A percentile compares a stretch with the other conserved stretches of the same genome.
Conservation (phyloP, 1,284 basidiomycete species). For the Lentinula novae-zelandiae region DNA sequence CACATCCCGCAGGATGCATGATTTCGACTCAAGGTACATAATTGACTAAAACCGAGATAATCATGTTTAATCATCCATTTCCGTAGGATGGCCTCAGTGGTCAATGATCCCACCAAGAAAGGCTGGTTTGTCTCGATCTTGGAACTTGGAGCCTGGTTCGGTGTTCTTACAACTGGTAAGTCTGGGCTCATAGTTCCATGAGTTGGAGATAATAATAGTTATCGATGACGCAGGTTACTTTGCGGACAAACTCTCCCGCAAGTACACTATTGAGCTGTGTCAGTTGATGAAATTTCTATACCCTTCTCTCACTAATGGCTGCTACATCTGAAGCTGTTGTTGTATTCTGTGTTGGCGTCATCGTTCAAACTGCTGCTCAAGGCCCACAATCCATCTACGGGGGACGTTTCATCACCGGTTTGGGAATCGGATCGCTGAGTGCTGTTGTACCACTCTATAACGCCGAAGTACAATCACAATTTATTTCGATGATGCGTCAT, state of each 20-base stretch:
- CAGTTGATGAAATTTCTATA: constrained; percentile 13
- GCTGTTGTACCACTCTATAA: constrained; percentile 80
- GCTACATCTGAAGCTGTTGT: constrained; percentile 43
- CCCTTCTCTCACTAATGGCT: background rate
- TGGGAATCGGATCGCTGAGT: constrained; percentile 73
- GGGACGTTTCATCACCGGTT: constrained; percentile 73
- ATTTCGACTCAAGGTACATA: constrained; percentile 39
- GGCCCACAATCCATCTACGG: constrained; percentile 60
- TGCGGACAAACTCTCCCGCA: constrained; percentile 69
- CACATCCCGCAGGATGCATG: constrained; percentile 42
- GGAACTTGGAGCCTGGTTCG: constrained; percentile 70
- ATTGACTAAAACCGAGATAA: background rate
- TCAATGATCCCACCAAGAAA: constrained; percentile 32
- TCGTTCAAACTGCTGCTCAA: constrained; percentile 61
- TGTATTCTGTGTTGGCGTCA: constrained; percentile 66
- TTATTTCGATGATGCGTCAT: background rate
- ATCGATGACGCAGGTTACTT: constrained; percentile 44
- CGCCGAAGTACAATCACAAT: constrained; percentile 26
- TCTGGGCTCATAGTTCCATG: background rate
- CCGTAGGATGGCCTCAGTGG: constrained; percentile 50
- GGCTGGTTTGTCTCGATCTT: constrained; percentile 71
- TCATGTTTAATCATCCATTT: background rate
- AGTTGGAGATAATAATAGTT: background rate
- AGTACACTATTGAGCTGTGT: constrained; percentile 69
- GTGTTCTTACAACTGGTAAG: constrained; percentile 56